phyloP scores from a whole-genome alignment of 352 stramenopile species.

The Phytophthora meadii region DNA sequence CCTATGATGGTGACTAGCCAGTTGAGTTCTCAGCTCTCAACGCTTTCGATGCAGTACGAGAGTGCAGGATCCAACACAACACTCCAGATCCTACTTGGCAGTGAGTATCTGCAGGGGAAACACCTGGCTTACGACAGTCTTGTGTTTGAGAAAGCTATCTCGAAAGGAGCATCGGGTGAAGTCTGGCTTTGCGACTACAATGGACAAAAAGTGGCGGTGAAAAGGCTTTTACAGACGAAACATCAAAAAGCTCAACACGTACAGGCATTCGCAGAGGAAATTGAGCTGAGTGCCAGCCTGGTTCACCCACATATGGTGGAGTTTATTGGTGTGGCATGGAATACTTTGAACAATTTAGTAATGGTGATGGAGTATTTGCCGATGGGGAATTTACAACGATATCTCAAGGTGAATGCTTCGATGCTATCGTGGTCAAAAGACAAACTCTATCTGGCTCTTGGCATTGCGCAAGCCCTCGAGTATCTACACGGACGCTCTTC shows the following conservation, averaged over 20 bases:
- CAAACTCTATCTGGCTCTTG: constrained; percentile 37
- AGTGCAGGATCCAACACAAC: constrained; percentile 33
- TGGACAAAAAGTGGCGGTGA: constrained; percentile 46
- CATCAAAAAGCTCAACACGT: constrained; percentile 43
- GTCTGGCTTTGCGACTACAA: constrained; percentile 61
- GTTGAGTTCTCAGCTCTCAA: constrained; percentile 14
- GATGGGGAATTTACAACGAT: constrained; percentile 34
- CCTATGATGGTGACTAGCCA: constrained; percentile 18
- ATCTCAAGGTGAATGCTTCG: constrained; percentile 34
- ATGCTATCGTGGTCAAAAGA: constrained; percentile 42
- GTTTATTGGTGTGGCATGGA: constrained; percentile 54
- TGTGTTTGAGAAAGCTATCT: constrained; percentile 24
- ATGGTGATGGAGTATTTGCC: constrained; percentile 53
- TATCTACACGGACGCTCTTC: constrained; percentile 37
- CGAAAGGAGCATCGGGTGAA: constrained; percentile 46
- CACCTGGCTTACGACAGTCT: constrained; percentile 30
- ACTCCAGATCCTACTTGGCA: constrained; percentile 28
- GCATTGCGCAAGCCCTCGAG: constrained; percentile 33
- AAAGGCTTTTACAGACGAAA: constrained; percentile 45
- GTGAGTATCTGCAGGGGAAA: constrained; percentile 26
- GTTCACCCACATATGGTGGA: constrained; percentile 41
- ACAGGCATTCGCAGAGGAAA: constrained; percentile 43
- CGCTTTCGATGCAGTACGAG: constrained; percentile 17
- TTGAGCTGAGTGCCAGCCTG: constrained; percentile 41
- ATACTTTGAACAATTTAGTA: constrained; percentile 50